Evolutionary conservation across 768 basidiomycete genomes (phyloP), one percentile per base, ranked within the genome.

Genomic region (Polyporus arcularius): DNA sequence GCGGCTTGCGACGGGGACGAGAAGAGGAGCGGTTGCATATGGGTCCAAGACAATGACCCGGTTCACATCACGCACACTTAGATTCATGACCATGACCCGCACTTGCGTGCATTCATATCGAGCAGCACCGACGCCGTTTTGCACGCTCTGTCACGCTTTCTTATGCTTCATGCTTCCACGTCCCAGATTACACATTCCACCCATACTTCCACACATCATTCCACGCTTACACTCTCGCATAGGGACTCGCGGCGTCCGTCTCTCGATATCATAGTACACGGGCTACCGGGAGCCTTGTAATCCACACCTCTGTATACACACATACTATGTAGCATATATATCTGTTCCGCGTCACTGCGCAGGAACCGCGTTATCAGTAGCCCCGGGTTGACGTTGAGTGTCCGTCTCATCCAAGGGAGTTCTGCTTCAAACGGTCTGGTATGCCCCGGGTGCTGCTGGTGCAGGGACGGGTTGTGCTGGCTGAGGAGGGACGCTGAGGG

Each of bases 1-100:
- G 75, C 77, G n/a, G 73, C 73, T 3, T 72, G 70, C 12, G 65
- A 69, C 31, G 69, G 70, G 16, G 63, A 67, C 14, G 74, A 71
- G 57, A 68, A 68, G 54, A 57, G 63, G 47, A 71, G 68, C 61
- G 65, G 72, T 26, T 71, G 62, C 48, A 74, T 75, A 42, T 69
- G 66, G 68, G 64, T 73, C 52, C 58, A 55, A 16, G 71, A 73
- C 53, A 63, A 71, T 43, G 68, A 68, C 11, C 69, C 66, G 10
- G 58, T 65, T 41, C 53, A 65, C 43, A 47, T 69, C 8, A 46
- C 28, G 51, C 57, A 16, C 65, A 65, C 35, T 35, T 52, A 45
- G 67, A 67, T 5, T 60, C n/a, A 53, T n/a, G 14, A 8, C 47
- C 12, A 12, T 48, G 31, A 8, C 1, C 43, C 15, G 7, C 15